Conservation (phyloP, 768 basidiomycete genomes). For the Trametes elegans region DNA sequence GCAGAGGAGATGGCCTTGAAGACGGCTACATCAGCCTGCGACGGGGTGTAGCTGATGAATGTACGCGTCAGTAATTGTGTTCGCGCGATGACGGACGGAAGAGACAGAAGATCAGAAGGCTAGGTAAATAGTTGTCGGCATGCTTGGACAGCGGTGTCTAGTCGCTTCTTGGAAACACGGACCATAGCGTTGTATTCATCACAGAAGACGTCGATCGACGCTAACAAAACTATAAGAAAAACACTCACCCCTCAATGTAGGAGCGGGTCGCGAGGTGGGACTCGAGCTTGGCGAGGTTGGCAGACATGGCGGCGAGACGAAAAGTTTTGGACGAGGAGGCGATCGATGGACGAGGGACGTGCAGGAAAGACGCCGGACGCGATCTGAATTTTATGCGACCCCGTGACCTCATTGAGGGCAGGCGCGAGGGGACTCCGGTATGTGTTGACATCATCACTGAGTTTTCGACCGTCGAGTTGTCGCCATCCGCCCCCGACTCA, state of each 20-base stretch:
- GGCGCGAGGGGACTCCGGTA: neutral
- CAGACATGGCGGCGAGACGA: conserved; percentile 50
- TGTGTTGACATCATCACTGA: conserved; percentile 4
- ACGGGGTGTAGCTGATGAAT: conserved; percentile 72
- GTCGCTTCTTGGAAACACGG: conserved; percentile 96
- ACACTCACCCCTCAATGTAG: conserved; percentile 87
- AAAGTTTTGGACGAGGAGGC: conserved; percentile 1
- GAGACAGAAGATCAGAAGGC: conserved; percentile 58
- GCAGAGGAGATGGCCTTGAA: conserved; percentile 75
- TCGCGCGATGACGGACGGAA: neutral
- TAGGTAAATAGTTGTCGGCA: conserved; percentile 72
- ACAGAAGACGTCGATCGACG: conserved; percentile 25
- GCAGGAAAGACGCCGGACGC: neutral
- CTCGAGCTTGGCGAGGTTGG: conserved; percentile 72
- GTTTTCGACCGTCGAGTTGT: neutral
- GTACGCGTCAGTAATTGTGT: neutral
- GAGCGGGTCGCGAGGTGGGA: conserved; percentile 83
- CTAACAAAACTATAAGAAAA: conserved; percentile 2
- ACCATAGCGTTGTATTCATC: conserved; percentile 86
- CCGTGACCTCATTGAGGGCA: conserved; percentile 17
- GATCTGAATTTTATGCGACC: conserved; percentile 18
- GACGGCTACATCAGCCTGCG: conserved; percentile 91
- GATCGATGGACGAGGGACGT: conserved; percentile 19
- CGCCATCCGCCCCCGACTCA: neutral
- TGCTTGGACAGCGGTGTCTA: conserved; percentile 82